A percentile compares a stretch with the other conserved stretches of the same genome.
Conservation (phyloP, 768 basidiomycete genomes). For the Pleurotus salmoneostramineus region DNA sequence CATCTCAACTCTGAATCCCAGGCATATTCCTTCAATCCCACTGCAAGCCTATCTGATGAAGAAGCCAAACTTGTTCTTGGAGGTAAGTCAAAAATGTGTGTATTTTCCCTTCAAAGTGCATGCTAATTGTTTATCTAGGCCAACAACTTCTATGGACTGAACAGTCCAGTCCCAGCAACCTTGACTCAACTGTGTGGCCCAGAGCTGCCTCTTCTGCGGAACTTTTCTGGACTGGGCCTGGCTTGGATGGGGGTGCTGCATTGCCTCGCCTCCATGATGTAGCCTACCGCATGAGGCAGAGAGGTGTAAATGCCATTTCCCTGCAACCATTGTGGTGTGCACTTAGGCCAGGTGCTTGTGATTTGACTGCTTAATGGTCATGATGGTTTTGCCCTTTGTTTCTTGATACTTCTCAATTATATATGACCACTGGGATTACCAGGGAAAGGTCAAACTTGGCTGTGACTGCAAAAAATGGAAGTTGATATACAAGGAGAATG, state of each 20-base stretch:
- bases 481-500: too few species aligned
- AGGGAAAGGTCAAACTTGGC: too few species aligned
- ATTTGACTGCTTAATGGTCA: conserved; percentile 34
- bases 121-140: conserved; percentile 24
- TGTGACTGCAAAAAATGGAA: too few species aligned
- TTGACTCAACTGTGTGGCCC: conserved; percentile 72
- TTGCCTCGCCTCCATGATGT: conserved; percentile 66
- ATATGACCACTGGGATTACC: too few species aligned
- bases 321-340: conserved; percentile 76
- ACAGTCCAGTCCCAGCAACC: conserved; percentile 63
- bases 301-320: conserved; percentile 56
- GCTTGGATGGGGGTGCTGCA: conserved; percentile 38
- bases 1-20: conserved; percentile 1
- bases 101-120: not conserved
- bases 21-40: conserved; percentile 72
- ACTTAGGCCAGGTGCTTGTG: conserved; percentile 53
- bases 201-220: conserved; percentile 70
- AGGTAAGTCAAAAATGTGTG: conserved; percentile 34
- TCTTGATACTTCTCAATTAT: too few species aligned
- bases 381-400: too few species aligned
- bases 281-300: conserved; percentile 53
- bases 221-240: conserved; percentile 69
- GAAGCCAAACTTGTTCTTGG: conserved; percentile 61
- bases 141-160: conserved; percentile 74
- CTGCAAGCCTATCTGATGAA: conserved; percentile 43